Conservation (phyloP, 352 stramenopile genomes). For the Phytophthora fragariae region DNA sequence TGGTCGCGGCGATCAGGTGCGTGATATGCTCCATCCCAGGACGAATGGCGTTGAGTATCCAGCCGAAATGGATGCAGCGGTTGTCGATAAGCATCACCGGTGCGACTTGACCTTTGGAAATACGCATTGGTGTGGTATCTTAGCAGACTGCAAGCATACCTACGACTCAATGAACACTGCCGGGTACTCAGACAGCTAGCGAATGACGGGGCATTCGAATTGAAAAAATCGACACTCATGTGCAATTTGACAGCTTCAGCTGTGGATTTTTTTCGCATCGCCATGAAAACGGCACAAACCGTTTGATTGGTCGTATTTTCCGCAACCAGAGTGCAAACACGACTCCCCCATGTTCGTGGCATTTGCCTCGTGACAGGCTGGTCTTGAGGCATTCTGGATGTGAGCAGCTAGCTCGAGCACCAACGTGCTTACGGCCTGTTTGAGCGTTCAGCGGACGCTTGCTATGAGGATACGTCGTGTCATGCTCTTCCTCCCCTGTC, state of each 20-base stretch:
- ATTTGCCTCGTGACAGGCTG: no score
- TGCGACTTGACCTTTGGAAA: not conserved
- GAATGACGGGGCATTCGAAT: not conserved
- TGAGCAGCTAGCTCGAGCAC: no score
- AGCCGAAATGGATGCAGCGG: not conserved
- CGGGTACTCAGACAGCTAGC: slow-evolving; percentile 1
- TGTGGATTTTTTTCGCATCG: slow-evolving; percentile 3
- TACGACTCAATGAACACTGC: slow-evolving; percentile 7
- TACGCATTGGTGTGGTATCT: slow-evolving; percentile 7
- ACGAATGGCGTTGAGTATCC: not conserved
- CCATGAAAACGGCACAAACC: no score
- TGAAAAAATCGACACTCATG: not conserved
- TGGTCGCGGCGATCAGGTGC: not conserved
- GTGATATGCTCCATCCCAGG: not conserved
- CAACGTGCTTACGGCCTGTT: no score
- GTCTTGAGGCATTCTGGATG: no score
- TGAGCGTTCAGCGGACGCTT: no score
- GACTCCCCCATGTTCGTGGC: no score
- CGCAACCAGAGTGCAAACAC: no score
- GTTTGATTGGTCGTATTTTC: no score
- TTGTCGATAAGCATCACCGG: not conserved
- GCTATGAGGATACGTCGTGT: no score
- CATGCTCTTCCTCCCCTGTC: no score
- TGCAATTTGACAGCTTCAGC: slow-evolving; percentile 15
- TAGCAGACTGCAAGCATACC: not conserved